Evolutionary conservation across 106 monocot species (phyloP).

Genomic region (Phalaenopsis equestris): DNA sequence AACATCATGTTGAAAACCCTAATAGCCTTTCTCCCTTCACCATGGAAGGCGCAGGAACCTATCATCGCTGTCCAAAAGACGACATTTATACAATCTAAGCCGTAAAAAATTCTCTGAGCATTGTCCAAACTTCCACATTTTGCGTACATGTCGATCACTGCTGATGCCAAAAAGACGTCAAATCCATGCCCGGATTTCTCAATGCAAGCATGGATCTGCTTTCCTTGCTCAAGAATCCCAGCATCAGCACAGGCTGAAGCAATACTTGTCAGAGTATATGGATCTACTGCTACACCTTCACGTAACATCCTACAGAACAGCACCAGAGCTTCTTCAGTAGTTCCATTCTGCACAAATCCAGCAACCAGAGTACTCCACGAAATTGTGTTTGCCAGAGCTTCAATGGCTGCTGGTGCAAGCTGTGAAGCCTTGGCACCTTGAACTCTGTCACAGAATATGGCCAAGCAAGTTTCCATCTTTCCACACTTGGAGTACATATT

Average conservation of each 20-base stretch:
- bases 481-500: constrained; percentile 92
- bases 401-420: neutral
- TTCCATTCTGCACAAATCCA: constrained; percentile 67
- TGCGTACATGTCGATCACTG: constrained; percentile 72
- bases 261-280: constrained; percentile 54
- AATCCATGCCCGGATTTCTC: constrained; percentile 51
- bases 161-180: constrained; percentile 43
- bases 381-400: constrained; percentile 22
- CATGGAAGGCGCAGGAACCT: constrained; percentile 52
- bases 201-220: constrained; percentile 54
- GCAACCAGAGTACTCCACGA: constrained; percentile 66
- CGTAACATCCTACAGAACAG: constrained; percentile 41
- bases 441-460: constrained; percentile 22
- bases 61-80: constrained; percentile 70
- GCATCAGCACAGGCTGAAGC: constrained; percentile 54
- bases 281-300: constrained; percentile 28
- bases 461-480: constrained; percentile 24
- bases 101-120: constrained; percentile 38
- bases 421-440: neutral
- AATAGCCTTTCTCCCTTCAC: constrained; percentile 48
- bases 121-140: constrained; percentile 77
- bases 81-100: constrained; percentile 19
- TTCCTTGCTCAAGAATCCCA: constrained; percentile 56
- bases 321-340: constrained; percentile 40
- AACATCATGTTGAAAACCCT: constrained; percentile 48